Evolutionary conservation across 2,329 filamentous ascomycete species (phyloP), one percentile per base, ranked within the genome.

Genomic region (Trematosphaeria pertusa): DNA sequence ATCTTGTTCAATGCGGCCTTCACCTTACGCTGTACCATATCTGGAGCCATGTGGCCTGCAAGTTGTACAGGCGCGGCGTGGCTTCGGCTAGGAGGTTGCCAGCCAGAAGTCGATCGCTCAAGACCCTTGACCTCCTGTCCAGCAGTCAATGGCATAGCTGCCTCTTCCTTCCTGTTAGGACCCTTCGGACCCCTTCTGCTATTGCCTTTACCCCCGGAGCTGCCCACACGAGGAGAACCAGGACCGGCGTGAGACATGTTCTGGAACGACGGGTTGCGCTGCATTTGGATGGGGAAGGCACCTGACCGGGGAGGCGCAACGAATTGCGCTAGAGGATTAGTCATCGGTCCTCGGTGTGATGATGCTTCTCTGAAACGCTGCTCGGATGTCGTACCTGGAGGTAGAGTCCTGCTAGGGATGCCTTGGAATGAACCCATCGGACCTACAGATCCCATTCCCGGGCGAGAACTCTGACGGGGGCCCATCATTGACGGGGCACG

Each of bases 1-100:
- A 99, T 97, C 87, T 99, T 99, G 86, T 99, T 99, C 65, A 99
- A 80, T 52, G 89, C 89, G 56, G 91, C 88, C 86, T 99, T 99
- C 72, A 99, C 94, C 86, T 99, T 99, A 62, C 93, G 87, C 78
- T 99, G 94, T 48, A 99, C 94, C 80, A 94, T 85, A 63, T 93
- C 90, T 18, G 94, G 93, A 57, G 95, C 85, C 77, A 97, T 83
- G 62, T 89, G 69, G 12, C 65, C 67, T 3, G 56, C 42, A 30
- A 40, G 28, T 48, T 45, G 11, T 54, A 54, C 47, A 33, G 77
- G 78, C 18, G 52, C 47, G 35, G 50, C 38, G 7, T 33, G 33
- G 73, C 49, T 78, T 71, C 54, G 78, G 74, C 45, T 79, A 43
- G 80, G 85, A 19, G 94, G 90, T 77, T 96, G 96, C 94, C 94